Base-by-base conservation (phyloP, 2,329 filamentous ascomycete species). In the Fusarium sp. region DNA sequence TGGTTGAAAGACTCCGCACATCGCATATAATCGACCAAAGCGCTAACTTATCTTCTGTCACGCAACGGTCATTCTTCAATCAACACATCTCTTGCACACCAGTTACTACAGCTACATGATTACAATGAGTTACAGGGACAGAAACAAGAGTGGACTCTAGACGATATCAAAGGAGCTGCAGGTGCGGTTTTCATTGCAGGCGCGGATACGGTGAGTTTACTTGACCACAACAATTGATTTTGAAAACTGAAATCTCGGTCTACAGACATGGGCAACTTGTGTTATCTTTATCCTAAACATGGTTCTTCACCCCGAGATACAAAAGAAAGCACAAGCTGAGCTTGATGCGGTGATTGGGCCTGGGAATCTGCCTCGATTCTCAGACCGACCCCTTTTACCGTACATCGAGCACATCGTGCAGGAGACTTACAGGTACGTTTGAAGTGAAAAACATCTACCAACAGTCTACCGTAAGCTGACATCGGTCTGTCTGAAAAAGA, bases 111-210 rank as follows among this genome's bases (percentile, higher is more conserved):
- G 8, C 31, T 59, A 19, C 60, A 75, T 45, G 68, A 53, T 18
- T 34, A 57, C 3, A 74, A 69, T 16, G 58, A 74, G 26, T 39
- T 34, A 10, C 46, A 52, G 8, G 65, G 58, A 2, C 45, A 52
- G 11, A 54, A 64, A 13, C 64, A 74, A 55, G 62, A 70, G n/a
- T 76, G 74, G 74, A 63, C 79, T 1, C 74, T 82, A 18, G 79
- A 79, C 16, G 83, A 85, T 65, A 83, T 86, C 71, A 84, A 85
- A 72, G 84, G 84, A 28, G 84, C 84, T 6, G 80, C 83, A 3
- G 84, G 82, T 0, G 82, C 84, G 9, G 79, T 85, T 43, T 84
- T 82, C 66, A 83, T 84, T 61, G 84, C 84, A 18, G 84, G 84
- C n/a, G 79, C 80, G 28, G 80, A 85, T 66, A 83, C 82, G 25